Evolutionary conservation across 2,329 filamentous ascomycete genomes (phyloP), one percentile per base, ranked within the genome.

Genomic region (Drechmeria coniospora): DNA sequence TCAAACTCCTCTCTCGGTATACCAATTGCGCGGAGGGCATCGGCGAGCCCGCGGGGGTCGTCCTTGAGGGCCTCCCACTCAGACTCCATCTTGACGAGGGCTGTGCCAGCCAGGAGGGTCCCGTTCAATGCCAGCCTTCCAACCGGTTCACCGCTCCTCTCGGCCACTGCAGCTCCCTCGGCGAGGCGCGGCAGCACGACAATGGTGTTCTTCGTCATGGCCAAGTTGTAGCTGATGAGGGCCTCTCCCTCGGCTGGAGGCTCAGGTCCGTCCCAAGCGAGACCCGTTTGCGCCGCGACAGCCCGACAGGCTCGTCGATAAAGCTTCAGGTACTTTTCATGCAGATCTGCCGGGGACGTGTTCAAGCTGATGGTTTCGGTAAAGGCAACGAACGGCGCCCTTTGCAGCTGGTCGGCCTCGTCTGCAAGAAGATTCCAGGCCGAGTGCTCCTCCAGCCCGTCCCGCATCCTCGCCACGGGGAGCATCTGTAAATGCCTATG

Each of bases 401-500:
- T 31, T 21, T 11, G 33, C 35, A 4, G 27, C 15, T 29, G 35
- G 3, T 32, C 41, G 3, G 66, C 37, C 10, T 32, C 35, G 19
- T 65, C 57, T 1, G 57, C 61, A 11, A 75, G 46, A 2, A 71
- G 50, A 8, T 38, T 36, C 71, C 71, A 76, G 3, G 34, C 33
- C 2, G 31, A 37, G 5, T 31, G 29, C 1, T 35, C 27, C 1
- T 45, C 48, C 5, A 73, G 38, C 0, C 68, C 70, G 9, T 63
- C 60, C 20, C 53, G 59, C 74, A 82, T 81, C 12, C 59, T 53
- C 6, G 65, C 59, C 0, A 80, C 60, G 0, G 75, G 74, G 4
- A 83, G 50, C n/a, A 82, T 61, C 47, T 83, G 78, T 15, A 83
- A 49, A 41, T 83, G 78, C 4, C 78, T 53, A 43, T 82, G 78